Conservation (phyloP, 2,329 filamentous ascomycete genomes). For the Scedosporium apiospermum region DNA sequence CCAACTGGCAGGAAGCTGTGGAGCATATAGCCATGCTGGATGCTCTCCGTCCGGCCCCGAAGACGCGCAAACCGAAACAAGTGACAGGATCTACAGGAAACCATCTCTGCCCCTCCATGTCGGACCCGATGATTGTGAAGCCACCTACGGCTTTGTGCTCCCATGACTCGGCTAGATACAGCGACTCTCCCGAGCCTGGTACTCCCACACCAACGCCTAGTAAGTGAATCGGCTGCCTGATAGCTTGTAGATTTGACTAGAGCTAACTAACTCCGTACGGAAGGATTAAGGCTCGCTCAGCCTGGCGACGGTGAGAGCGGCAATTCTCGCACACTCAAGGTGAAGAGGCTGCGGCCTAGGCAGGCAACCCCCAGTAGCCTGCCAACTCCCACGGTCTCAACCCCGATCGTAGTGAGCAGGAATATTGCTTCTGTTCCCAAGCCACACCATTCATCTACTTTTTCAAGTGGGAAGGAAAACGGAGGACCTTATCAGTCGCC, state of each 20-base stretch:
- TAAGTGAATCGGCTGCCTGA: slow-evolving; percentile 11
- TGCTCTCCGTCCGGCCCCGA: background rate
- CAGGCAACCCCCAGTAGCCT: background rate
- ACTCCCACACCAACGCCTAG: slow-evolving; percentile 21
- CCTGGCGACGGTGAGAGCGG: background rate
- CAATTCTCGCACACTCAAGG: background rate
- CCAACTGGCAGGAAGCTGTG: slow-evolving; percentile 55
- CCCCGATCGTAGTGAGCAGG: background rate
- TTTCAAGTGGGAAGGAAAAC: background rate
- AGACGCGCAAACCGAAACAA: background rate
- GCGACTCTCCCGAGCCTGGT: slow-evolving; percentile 25
- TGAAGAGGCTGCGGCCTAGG: background rate
- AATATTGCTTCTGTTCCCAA: background rate
- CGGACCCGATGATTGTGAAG: background rate
- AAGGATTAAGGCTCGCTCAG: background rate
- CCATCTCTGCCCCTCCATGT: background rate
- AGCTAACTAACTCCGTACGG: background rate
- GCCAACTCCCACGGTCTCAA: background rate
- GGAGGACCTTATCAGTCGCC: background rate
- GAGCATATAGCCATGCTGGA: slow-evolving; percentile 44
- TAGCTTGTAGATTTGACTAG: background rate
- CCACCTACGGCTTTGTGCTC: background rate
- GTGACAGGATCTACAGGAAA: background rate
- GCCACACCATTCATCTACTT: background rate
- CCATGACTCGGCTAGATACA: background rate